These are phyloP conservation scores for Leersia perrieri DNA, from an alignment of 176 grass and related monocot species.

Conservation along the genomic window DNA sequence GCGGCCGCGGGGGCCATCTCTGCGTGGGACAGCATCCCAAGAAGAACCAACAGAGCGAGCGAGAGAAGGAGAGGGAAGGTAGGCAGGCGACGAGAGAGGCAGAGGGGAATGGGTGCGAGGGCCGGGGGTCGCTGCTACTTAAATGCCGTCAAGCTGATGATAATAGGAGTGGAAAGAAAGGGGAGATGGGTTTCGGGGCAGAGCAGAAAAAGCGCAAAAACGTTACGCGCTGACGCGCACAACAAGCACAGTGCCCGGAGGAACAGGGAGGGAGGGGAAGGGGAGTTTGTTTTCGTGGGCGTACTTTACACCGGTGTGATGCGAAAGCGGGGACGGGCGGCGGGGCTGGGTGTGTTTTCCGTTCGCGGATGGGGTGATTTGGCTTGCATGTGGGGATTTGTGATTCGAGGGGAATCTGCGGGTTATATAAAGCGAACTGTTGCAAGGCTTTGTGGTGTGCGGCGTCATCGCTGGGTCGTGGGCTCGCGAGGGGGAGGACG, in stretches of 20 bases:
- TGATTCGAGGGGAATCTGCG: slow-evolving; percentile 37
- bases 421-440: slow-evolving; percentile 12
- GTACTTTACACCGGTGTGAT: neutral
- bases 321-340: neutral
- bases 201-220: neutral
- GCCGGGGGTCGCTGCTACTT: slow-evolving; percentile 42
- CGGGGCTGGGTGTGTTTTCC: neutral
- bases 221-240: neutral
- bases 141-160: slow-evolving; percentile 39
- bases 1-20: slow-evolving; percentile 38
- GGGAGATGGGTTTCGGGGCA: neutral
- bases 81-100: neutral
- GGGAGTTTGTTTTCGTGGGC: neutral
- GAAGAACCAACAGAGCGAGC: neutral
- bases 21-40: slow-evolving; percentile 46
- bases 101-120: neutral
- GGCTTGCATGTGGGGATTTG: slow-evolving; percentile 33
- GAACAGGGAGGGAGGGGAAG: too few relatives aligned
- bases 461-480: neutral
- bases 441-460: neutral
- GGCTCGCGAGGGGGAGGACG: neutral
- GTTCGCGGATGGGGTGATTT: neutral
- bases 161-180: neutral
- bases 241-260: neutral
- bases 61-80: neutral